Evolutionary conservation across 805 yeast genomes (phyloP).

Genomic region (Metschnikowia peoriensis): DNA sequence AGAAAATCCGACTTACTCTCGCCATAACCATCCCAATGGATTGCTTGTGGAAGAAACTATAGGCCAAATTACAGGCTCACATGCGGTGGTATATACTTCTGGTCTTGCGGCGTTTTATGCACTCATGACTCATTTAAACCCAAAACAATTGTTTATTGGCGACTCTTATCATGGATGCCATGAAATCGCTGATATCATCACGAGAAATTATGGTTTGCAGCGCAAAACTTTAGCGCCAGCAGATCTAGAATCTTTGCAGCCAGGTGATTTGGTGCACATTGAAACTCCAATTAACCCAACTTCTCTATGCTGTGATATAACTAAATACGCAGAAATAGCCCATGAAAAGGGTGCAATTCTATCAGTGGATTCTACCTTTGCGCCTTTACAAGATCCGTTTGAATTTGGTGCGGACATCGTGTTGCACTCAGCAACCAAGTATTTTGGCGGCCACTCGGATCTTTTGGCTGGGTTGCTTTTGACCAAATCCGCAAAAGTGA

Average conservation of each 20-base stretch:
- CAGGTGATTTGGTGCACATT: constrained; percentile 78
- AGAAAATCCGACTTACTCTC: constrained; percentile 49
- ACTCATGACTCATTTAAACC: constrained; percentile 64
- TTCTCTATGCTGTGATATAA: constrained; percentile 64
- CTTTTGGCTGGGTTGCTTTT: constrained; percentile 76
- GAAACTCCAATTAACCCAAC: constrained; percentile 93
- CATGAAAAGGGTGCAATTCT: constrained; percentile 74
- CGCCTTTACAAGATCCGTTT: constrained; percentile 83
- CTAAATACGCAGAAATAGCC: constrained; percentile 62
- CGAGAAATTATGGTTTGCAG: constrained; percentile 58
- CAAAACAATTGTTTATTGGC: constrained; percentile 73
- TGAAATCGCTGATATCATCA: constrained; percentile 61
- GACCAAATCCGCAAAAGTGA: constrained; percentile 51
- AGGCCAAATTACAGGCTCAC: constrained; percentile 57
- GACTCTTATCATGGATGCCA: constrained; percentile 85
- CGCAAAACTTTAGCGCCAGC: constrained; percentile 33
- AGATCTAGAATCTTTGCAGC: constrained; percentile 45
- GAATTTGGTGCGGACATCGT: constrained; percentile 81
- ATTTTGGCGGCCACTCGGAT: constrained; percentile 93
- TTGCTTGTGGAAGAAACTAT: constrained; percentile 65
- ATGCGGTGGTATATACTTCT: constrained; percentile 68
- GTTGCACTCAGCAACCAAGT: constrained; percentile 90
- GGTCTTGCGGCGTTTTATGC: constrained; percentile 85
- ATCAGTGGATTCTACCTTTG: constrained; percentile 83
- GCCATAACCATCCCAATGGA: constrained; percentile 73